Base-by-base conservation (phyloP, 805 yeast genomes). In the Cyberlindnera euphorbiae region DNA sequence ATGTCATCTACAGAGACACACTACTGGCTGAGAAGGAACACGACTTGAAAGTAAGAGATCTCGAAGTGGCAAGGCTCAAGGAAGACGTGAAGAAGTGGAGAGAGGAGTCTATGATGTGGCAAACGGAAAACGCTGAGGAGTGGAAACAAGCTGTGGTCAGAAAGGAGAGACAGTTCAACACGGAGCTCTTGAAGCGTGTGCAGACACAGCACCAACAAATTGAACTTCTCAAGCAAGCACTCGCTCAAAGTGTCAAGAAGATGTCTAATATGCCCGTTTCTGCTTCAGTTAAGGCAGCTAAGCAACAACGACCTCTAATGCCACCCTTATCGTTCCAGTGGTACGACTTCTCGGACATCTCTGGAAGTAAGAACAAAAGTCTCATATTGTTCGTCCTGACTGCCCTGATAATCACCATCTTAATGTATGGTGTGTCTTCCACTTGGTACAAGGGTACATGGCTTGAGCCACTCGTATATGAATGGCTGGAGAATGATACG, bases 1-100 rank as follows among this genome's bases (percentile, higher is more conserved):
- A 53, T 24, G 44, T 53, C 1, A 4, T 36, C 0, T 53, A 50
- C 35, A 39, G 56, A 24, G 58, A 53, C 32, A 31, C 41, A 26
- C 15, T 53, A 8, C 45, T 53, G 2, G 3, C 45, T 14, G 39
- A 46, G 5, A 49, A 40, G 15, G 46, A 47, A 4, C 14, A 35
- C 5, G 36, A 35, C 6, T 26, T 52, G 6, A 21, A 30, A 5
- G 23, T 30, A n/a, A 45, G 41, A 22, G 33, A 42, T 8, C 8
- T n/a, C 17, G 40, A 39, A 12, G n/a, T 18, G 2, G 8, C 17
- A 13, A 32, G 38, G n/a, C 33, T 39, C 6, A 21, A 29, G n/a
- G 36, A 23, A 10, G 44, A 39, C 12, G 34, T 49, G 7, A 32
- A 26, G 11, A 18, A 28, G 3, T 29, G 50, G 25, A 31, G 33